Base-by-base conservation (phyloP, 2,329 filamentous ascomycete species). In the Domatiomyces globalis region DNA sequence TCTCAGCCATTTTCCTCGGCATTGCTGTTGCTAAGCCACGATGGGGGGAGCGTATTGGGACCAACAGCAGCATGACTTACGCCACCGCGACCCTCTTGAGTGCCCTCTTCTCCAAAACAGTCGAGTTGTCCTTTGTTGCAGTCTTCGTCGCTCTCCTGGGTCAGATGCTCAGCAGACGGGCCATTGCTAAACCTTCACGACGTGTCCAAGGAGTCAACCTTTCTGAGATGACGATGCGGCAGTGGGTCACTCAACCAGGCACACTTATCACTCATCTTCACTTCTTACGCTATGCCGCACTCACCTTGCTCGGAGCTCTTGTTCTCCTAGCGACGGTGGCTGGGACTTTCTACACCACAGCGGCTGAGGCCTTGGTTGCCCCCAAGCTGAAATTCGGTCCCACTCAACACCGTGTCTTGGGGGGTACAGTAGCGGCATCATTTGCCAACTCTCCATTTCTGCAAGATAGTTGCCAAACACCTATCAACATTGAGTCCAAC, bases 121-220 rank as follows among this genome's bases (percentile, higher is more conserved):
- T 89, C 46, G 86, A 90, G 66, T 63, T 89, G 56, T 80, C 82
- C 0, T 90, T 88, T 61, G 84, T 87, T 2, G 87, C 85, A 0
- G 80, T 86, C 0, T 85, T 87, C 54, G 82, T 89, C 1, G 77
- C 82, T 0, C 85, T 85, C 50, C 63, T 89, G 0, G 86, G 86
- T 0, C 86, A 92, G 63, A 76, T 84, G 0, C 67, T 90, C 15
- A 87, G 79, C n/a, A 74, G 83, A 18, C 71, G 83, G 50, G 82
- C 85, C 0, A 76, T 86, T 51, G 73, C 75, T 20, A 76, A 73
- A 50, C 70, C 73, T 7, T 76, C 79, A 0, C 43, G 45, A 33
- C 7, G 19, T n/a, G 43, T 47, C 22, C 68, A 71, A 2, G 85
- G 85, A 1, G 76, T 89, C 52, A 86, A 80, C 0, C 73, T 90